These are phyloP conservation scores for Schoenoplectus triqueter DNA, from an alignment of 202 grass and related monocot genomes.

Conservation along the genomic window DNA sequence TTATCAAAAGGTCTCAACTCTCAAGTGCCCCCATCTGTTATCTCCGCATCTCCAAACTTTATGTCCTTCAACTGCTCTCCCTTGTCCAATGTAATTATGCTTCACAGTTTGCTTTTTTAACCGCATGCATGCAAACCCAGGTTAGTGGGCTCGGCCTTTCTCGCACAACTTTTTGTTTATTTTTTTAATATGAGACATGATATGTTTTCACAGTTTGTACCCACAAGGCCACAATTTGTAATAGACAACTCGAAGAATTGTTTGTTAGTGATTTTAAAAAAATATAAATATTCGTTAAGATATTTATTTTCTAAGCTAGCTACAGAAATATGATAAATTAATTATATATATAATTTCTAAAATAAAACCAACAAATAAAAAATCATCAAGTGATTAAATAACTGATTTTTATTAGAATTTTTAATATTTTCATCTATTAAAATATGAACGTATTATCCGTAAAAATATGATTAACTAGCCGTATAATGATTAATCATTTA, in stretches of 20 bases:
- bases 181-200: not conserved
- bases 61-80: constrained; percentile 24
- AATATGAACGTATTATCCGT: too few relatives aligned
- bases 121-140: constrained; percentile 42
- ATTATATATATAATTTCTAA: too few relatives aligned
- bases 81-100: too few relatives aligned
- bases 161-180: constrained; percentile 23
- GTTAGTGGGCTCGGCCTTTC: constrained; percentile 37
- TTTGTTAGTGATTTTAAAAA: not conserved
- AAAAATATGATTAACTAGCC: too few relatives aligned
- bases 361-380: too few relatives aligned
- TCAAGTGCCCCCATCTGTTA: constrained; percentile 2
- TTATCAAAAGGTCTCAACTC: constrained; percentile 1
- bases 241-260: not conserved
- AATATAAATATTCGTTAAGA: too few relatives aligned
- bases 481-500: too few relatives aligned
- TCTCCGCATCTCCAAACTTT: constrained; percentile 26
- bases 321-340: too few relatives aligned
- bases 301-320: too few relatives aligned
- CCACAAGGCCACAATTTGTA: not conserved
- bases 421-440: too few relatives aligned
- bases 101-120: constrained; percentile 40
- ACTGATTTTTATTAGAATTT: too few relatives aligned
- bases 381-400: too few relatives aligned
- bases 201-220: not conserved